These are phyloP conservation scores for Lipomyces kockii DNA, from an alignment of 805 yeast genomes.

Conservation along the genomic window DNA sequence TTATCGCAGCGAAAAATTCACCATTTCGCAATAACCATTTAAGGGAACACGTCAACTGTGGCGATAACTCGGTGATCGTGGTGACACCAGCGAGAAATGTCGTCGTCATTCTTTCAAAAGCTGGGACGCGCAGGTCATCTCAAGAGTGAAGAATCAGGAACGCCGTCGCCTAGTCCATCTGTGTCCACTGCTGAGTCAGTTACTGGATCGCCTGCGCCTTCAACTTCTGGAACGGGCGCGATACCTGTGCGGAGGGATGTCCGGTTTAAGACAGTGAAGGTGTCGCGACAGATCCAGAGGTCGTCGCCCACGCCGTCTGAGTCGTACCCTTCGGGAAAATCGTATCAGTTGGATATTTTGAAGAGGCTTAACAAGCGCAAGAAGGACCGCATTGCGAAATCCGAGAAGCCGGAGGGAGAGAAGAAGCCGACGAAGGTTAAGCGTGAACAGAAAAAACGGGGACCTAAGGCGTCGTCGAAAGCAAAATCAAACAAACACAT, in stretches of 20 bases:
- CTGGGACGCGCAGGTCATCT: conserved; percentile 3
- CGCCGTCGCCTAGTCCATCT: conserved; percentile 6
- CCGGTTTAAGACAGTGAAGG: conserved; percentile 23
- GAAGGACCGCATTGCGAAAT: conserved; percentile 18
- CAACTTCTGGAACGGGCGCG: background rate
- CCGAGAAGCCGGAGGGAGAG: conserved; percentile 9
- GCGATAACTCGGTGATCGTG: background rate
- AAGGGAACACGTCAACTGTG: background rate
- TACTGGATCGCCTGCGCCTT: conserved; percentile 4
- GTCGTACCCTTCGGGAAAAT: conserved; percentile 3
- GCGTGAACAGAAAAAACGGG: conserved; percentile 7
- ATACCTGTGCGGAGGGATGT: conserved; percentile 15
- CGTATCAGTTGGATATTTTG: conserved; percentile 24
- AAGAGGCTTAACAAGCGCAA: conserved; percentile 28
- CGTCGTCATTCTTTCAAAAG: conserved; percentile 20
- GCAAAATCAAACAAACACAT: conserved; percentile 25
- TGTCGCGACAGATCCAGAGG: conserved; percentile 24
- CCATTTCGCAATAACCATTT: background rate
- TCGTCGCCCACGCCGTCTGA: conserved; percentile 12
- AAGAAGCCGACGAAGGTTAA: conserved; percentile 16
- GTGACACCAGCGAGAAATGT: conserved; percentile 1
- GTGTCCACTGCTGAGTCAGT: conserved; percentile 1
- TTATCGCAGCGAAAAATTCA: background rate
- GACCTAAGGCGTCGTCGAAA: conserved; percentile 1
- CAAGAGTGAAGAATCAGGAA: background rate